Evolutionary conservation across 179 eudicot genomes (phyloP).

Genomic region (Corrigiola litoralis): DNA sequence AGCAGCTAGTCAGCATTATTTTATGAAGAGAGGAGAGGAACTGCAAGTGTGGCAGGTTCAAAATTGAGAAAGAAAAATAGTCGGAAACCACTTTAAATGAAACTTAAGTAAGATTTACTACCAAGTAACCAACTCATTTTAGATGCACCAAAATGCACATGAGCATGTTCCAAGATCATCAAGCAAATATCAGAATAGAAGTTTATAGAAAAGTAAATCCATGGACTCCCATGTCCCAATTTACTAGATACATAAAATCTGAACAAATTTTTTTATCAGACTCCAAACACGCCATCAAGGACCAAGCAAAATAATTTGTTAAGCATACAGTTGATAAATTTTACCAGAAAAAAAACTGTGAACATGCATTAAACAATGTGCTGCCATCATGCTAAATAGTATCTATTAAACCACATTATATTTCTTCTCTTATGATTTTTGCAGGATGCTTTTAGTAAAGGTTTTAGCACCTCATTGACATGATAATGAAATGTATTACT

Average conservation of each 20-base stretch:
- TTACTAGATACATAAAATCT: too few relatives aligned
- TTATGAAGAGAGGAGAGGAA: not conserved
- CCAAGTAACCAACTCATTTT: too few relatives aligned
- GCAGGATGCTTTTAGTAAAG: not conserved
- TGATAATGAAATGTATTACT: not conserved
- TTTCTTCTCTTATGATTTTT: not conserved
- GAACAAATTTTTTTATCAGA: too few relatives aligned
- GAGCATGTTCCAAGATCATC: not conserved
- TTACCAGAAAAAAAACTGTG: not conserved
- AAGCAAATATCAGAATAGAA: not conserved
- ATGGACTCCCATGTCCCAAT: too few relatives aligned
- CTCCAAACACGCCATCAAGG: too few relatives aligned
- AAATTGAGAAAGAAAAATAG: not conserved
- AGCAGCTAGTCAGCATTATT: slow-evolving; percentile 12
- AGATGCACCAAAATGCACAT: not conserved
- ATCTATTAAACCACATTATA: not conserved
- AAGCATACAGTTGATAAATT: too few relatives aligned
- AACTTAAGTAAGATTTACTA: too few relatives aligned
- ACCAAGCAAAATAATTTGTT: too few relatives aligned
- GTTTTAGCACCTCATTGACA: not conserved
- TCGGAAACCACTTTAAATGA: too few relatives aligned
- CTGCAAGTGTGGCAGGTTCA: not conserved
- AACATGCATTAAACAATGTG: not conserved
- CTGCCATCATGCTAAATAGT: not conserved
- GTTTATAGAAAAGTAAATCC: too few relatives aligned